phyloP scores from a whole-genome alignment of 129 eudicot genomes.

The Artemisia argyi region DNA sequence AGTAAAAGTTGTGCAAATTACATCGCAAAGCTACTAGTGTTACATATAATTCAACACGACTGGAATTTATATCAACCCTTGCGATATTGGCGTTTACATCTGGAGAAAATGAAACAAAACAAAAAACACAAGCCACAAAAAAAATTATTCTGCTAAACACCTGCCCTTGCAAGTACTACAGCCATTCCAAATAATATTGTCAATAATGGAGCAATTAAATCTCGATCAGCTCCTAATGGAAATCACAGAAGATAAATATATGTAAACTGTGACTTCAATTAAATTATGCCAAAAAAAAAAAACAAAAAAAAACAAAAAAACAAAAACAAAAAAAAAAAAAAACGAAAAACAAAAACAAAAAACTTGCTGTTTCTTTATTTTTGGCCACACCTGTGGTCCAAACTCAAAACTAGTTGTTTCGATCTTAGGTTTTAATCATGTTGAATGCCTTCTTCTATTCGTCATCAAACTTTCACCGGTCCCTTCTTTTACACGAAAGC shows the following conservation, averaged over 20 bases:
- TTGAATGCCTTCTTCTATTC: not conserved
- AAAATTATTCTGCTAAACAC: conserved; percentile 12
- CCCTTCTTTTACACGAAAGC: not conserved
- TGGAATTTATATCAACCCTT: conserved; percentile 10
- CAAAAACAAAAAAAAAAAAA: no score
- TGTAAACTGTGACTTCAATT: no score
- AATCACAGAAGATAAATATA: conserved; percentile 10
- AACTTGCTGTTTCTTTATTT: no score
- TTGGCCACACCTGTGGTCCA: conserved; percentile 19
- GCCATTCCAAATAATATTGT: not conserved
- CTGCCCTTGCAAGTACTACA: conserved; percentile 27
- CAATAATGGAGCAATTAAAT: conserved; percentile 16
- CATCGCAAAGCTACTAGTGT: not conserved
- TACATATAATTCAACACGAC: conserved; percentile 15
- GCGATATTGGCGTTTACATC: conserved; percentile 11
- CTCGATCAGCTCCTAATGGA: conserved; percentile 20
- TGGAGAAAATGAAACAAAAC: not conserved
- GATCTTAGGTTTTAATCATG: conserved; percentile 26
- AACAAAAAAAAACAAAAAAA: no score
- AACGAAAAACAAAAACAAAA: no score
- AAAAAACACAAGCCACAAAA: conserved; percentile 17
- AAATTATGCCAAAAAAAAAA: no score
- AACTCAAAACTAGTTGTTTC: conserved; percentile 15
- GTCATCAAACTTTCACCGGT: not conserved
- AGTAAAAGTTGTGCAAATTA: not conserved